phyloP scores from a whole-genome alignment of 495 filamentous ascomycete species.

The Talaromyces liani region DNA sequence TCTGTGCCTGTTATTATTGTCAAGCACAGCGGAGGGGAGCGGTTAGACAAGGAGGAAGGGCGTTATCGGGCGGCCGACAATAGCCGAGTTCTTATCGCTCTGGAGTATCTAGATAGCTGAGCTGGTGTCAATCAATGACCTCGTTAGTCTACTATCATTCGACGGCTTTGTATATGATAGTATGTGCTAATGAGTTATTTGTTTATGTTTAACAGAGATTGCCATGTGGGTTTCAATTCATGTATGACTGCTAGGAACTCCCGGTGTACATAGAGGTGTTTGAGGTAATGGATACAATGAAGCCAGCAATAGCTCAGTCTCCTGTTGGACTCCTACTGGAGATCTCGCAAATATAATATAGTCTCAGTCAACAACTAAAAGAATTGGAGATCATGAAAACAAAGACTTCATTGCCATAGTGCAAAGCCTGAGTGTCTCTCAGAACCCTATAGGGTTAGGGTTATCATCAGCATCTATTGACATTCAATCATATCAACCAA shows the following conservation, averaged over 20 bases:
- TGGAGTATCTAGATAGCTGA: too few relatives aligned
- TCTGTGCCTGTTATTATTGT: background rate
- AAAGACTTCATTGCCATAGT: too few relatives aligned
- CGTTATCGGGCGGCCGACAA: constrained; percentile 25
- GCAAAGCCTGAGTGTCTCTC: too few relatives aligned
- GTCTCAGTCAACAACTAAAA: too few relatives aligned
- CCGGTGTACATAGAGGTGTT: background rate
- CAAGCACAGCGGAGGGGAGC: background rate
- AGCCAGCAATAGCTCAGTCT: background rate
- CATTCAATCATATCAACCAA: too few relatives aligned
- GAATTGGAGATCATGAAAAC: too few relatives aligned
- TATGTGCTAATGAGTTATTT: background rate
- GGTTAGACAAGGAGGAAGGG: background rate
- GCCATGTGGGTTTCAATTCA: background rate
- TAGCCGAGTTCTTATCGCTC: constrained; percentile 24
- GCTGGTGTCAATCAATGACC: too few relatives aligned
- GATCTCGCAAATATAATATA: too few relatives aligned
- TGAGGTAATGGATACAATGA: background rate
- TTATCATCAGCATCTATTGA: background rate
- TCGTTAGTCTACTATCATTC: background rate
- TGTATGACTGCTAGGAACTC: background rate
- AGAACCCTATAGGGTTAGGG: background rate
- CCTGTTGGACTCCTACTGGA: background rate
- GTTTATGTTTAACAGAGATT: background rate
- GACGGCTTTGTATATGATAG: background rate